These are phyloP conservation scores for Ophiosphaerella narmari DNA, from an alignment of 2,329 filamentous ascomycete genomes.

Conservation along the genomic window DNA sequence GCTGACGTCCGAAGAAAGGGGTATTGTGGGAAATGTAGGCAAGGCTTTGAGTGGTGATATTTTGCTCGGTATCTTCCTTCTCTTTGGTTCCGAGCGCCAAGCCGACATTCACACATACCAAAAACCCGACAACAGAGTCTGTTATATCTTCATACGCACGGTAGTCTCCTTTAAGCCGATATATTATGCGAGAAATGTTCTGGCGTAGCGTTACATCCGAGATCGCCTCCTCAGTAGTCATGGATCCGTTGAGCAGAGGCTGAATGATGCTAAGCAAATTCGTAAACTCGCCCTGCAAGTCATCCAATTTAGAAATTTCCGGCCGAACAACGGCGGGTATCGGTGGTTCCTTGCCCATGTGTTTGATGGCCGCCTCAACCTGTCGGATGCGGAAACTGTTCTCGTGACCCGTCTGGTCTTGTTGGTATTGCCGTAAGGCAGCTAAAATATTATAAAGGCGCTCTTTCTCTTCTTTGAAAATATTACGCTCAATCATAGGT, in stretches of 20 bases:
- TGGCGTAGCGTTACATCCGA: slow-evolving; percentile 49
- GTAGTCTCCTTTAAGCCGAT: slow-evolving; percentile 71
- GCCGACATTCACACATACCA: slow-evolving; percentile 78
- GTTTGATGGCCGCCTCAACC: slow-evolving; percentile 64
- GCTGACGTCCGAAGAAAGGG: slow-evolving; percentile 38
- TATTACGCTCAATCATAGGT: slow-evolving; percentile 65
- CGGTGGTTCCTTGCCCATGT: slow-evolving; percentile 69
- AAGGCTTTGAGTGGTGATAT: slow-evolving; percentile 21
- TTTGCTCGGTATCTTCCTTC: slow-evolving; percentile 17
- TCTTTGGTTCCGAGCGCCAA: slow-evolving; percentile 59
- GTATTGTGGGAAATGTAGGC: slow-evolving; percentile 33
- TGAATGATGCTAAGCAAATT: slow-evolving; percentile 62
- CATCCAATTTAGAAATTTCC: slow-evolving; percentile 65
- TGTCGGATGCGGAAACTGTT: slow-evolving; percentile 69
- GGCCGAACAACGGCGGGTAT: slow-evolving; percentile 74
- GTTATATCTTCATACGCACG: slow-evolving; percentile 85
- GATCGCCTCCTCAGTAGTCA: slow-evolving; percentile 30
- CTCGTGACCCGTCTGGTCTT: slow-evolving; percentile 67
- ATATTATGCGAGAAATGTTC: slow-evolving; percentile 70
- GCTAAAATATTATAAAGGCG: slow-evolving; percentile 62
- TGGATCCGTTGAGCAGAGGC: slow-evolving; percentile 29
- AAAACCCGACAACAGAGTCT: slow-evolving; percentile 74
- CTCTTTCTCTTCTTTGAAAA: slow-evolving; percentile 61
- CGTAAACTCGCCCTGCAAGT: slow-evolving; percentile 81
- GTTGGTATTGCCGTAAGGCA: slow-evolving; percentile 69